These are phyloP conservation scores for Penicillium paneum DNA, from an alignment of 2,329 filamentous ascomycete genomes.

Conservation along the genomic window DNA sequence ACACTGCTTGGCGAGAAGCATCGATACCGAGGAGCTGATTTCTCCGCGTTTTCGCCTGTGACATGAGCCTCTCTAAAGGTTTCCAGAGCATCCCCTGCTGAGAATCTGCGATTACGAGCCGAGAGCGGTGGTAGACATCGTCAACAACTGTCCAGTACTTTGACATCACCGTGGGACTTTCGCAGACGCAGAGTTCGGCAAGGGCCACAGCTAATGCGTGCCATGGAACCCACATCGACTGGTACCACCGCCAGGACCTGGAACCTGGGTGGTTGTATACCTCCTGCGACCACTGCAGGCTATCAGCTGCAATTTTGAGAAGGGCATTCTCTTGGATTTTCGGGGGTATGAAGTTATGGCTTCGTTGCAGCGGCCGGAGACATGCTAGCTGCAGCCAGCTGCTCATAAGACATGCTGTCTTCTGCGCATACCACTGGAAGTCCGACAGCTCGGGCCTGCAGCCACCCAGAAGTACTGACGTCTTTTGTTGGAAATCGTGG, in stretches of 20 bases:
- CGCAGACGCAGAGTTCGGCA: constrained; percentile 32
- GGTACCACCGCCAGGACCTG: constrained; percentile 28
- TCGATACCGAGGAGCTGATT: constrained; percentile 11
- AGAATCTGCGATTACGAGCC: constrained; percentile 26
- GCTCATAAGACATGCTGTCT: constrained; percentile 21
- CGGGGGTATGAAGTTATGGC: constrained; percentile 23
- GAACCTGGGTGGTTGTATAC: constrained; percentile 21
- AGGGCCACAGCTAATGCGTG: constrained; percentile 33
- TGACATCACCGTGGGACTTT: constrained; percentile 19
- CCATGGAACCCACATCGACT: constrained; percentile 32
- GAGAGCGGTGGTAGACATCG: constrained; percentile 23
- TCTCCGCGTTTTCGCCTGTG: constrained; percentile 19
- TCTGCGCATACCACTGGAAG: constrained; percentile 29
- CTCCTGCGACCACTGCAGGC: constrained; percentile 21
- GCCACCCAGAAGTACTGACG: constrained; percentile 18
- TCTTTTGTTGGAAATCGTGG: constrained; percentile 24
- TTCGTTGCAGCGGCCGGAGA: constrained; percentile 29
- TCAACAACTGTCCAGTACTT: constrained; percentile 28
- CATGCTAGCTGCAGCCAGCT: constrained; percentile 29
- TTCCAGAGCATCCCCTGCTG: constrained; percentile 32
- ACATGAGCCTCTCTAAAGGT: constrained; percentile 32
- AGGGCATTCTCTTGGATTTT: constrained; percentile 22
- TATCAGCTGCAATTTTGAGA: constrained; percentile 26
- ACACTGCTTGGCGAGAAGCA: background rate
- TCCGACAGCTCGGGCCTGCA: constrained; percentile 19